Percentiles rank a stretch among this genome's conserved stretches.
phyloP scores from a whole-genome alignment of 2,329 filamentous ascomycete species.

The Monosporascus sp. region DNA sequence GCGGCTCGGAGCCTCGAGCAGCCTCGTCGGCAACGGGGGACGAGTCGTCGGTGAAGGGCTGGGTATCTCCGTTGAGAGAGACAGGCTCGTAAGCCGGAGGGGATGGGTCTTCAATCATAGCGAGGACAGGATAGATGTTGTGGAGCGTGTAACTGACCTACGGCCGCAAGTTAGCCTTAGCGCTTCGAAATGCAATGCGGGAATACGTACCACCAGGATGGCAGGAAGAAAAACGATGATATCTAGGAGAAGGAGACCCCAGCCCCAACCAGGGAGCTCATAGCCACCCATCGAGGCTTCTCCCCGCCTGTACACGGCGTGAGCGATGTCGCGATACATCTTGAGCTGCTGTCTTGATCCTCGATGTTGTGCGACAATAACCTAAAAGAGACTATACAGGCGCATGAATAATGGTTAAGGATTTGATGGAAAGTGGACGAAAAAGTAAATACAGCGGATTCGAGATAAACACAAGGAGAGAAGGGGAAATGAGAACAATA shows the following conservation, averaged over 20 bases:
- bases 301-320: conserved; percentile 32
- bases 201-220: conserved; percentile 34
- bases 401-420: conserved; percentile 1
- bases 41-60: conserved; percentile 29
- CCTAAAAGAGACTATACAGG: neutral
- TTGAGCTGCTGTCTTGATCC: conserved; percentile 7
- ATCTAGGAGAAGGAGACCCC: conserved; percentile 33
- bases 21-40: conserved; percentile 32
- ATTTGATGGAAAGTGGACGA: no score
- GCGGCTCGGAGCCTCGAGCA: conserved; percentile 25
- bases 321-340: conserved; percentile 30
- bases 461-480: no score
- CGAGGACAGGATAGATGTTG: conserved; percentile 47
- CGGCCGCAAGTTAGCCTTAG: conserved; percentile 9
- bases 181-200: neutral
- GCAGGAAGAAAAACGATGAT: conserved; percentile 41
- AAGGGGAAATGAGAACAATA: no score
- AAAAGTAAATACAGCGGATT: no score
- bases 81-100: conserved; percentile 51
- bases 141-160: conserved; percentile 47
- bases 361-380: neutral
- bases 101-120: conserved; percentile 54
- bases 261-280: conserved; percentile 36
- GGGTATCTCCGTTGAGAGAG: conserved; percentile 33
- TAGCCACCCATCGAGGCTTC: conserved; percentile 22